Evolutionary conservation across 202 grass and related monocot species (phyloP).

Genomic region (Dendrocalamus latiflorus): DNA sequence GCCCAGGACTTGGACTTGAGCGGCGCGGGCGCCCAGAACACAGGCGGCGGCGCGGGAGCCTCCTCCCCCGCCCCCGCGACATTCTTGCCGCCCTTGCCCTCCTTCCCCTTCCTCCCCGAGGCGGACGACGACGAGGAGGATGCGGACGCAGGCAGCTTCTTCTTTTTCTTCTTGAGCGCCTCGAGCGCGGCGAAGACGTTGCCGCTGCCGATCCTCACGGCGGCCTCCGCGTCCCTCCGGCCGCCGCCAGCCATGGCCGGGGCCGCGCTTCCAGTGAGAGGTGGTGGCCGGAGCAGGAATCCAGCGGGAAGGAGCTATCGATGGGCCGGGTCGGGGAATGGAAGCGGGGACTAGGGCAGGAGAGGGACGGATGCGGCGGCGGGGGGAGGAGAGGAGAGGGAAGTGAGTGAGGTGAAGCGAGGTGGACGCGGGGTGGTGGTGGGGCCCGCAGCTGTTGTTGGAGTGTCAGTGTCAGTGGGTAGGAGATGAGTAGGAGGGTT

Average conservation of each 20-base stretch:
- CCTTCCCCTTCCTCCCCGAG: constrained; percentile 9
- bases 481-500: no score
- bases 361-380: not conserved
- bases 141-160: not conserved
- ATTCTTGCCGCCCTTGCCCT: not conserved
- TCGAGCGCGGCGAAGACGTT: constrained; percentile 68
- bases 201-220: constrained; percentile 38
- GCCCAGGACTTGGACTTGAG: constrained; percentile 42
- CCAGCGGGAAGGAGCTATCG: not conserved
- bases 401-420: no score
- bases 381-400: no score
- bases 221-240: constrained; percentile 31
- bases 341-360: not conserved
- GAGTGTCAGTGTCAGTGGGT: constrained; percentile 18
- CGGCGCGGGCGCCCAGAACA: constrained; percentile 36
- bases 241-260: constrained; percentile 42
- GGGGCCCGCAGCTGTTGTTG: not conserved
- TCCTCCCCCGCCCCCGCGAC: constrained; percentile 14
- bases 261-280: not conserved
- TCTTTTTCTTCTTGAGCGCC: constrained; percentile 60
- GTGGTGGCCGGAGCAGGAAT: not conserved
- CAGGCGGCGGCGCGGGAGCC: not conserved
- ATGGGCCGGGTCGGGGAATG: not conserved
- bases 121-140: not conserved
- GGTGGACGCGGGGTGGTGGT: no score